A percentile compares a stretch with the other conserved stretches of the same genome.
These are phyloP conservation scores for Aphanocladium album DNA, from an alignment of 2,329 filamentous ascomycete species.

Conservation along the genomic window DNA sequence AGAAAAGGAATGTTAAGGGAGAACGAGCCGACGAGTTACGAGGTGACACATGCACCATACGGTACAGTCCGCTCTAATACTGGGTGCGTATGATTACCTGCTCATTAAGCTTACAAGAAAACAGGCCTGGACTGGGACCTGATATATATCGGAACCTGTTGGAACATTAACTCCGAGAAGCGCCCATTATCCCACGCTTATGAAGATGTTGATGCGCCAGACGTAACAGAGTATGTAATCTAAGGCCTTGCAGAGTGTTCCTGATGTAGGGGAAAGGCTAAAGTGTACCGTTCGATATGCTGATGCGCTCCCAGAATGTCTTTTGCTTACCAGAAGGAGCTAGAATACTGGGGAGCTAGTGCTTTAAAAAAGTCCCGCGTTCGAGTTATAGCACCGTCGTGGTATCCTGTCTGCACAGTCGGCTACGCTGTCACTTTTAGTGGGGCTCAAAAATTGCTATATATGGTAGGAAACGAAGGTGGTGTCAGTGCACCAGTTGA, in stretches of 20 bases:
- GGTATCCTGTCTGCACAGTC: not conserved
- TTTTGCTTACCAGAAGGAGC: not conserved
- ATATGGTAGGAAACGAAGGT: not conserved
- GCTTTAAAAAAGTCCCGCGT: not conserved
- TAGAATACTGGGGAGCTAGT: not conserved
- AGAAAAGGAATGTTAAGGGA: not conserved
- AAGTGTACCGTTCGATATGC: not conserved
- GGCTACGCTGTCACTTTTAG: not conserved
- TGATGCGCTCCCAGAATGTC: not conserved
- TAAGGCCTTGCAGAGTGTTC: not conserved
- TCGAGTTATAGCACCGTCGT: not conserved
- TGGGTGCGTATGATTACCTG: not conserved
- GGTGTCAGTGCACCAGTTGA: not conserved
- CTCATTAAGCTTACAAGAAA: not conserved
- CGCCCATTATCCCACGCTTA: not conserved
- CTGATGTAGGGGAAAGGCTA: not conserved
- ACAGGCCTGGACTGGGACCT: not conserved
- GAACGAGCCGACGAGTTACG: not conserved
- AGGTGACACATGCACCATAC: not conserved
- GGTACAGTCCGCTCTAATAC: not conserved
- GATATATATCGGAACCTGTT: not conserved
- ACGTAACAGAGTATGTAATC: not conserved
- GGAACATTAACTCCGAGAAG: not conserved
- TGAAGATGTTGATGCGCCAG: not conserved
- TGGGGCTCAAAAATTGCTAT: not conserved